Conservation (phyloP, 2,329 filamentous ascomycete genomes). For the Fusarium guadeloupense region DNA sequence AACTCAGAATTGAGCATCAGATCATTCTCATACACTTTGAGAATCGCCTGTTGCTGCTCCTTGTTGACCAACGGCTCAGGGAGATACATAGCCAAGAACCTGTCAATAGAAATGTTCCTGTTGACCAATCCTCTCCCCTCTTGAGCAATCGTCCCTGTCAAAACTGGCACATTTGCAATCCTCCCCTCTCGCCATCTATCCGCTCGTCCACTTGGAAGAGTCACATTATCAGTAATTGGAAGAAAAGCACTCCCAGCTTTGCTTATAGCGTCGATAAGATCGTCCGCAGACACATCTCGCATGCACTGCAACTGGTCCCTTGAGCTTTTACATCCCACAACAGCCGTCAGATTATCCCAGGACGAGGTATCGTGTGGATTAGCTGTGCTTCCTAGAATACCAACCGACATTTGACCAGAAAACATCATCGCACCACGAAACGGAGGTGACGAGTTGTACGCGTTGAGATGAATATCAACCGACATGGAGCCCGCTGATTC, state of each 20-base stretch:
- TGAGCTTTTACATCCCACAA: conserved; percentile 25
- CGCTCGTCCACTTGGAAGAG: conserved; percentile 21
- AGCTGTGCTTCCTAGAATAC: conserved; percentile 19
- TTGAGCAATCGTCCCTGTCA: conserved; percentile 40
- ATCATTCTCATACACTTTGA: conserved; percentile 29
- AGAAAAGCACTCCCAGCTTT: conserved; percentile 3
- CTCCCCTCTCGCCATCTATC: conserved; percentile 34
- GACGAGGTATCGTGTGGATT: not conserved
- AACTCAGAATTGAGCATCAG: conserved; percentile 28
- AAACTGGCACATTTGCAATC: conserved; percentile 34
- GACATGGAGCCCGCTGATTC: conserved; percentile 47
- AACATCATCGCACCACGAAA: conserved; percentile 44
- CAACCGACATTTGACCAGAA: conserved; percentile 45
- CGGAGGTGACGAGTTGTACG: conserved; percentile 25
- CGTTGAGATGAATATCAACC: conserved; percentile 40
- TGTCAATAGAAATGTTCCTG: conserved; percentile 28
- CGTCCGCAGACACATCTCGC: conserved; percentile 17
- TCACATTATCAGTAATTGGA: conserved; percentile 33
- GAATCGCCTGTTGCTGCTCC: conserved; percentile 17
- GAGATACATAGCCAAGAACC: conserved; percentile 34
- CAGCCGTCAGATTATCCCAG: conserved; percentile 30
- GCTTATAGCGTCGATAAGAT: conserved; percentile 28
- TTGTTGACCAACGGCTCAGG: conserved; percentile 10
- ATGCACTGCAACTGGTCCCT: conserved; percentile 35
- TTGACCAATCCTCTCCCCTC: conserved; percentile 40